These are phyloP conservation scores for Yamadazyma sp. DNA, from an alignment of 1,139 yeast species.

Conservation along the genomic window DNA sequence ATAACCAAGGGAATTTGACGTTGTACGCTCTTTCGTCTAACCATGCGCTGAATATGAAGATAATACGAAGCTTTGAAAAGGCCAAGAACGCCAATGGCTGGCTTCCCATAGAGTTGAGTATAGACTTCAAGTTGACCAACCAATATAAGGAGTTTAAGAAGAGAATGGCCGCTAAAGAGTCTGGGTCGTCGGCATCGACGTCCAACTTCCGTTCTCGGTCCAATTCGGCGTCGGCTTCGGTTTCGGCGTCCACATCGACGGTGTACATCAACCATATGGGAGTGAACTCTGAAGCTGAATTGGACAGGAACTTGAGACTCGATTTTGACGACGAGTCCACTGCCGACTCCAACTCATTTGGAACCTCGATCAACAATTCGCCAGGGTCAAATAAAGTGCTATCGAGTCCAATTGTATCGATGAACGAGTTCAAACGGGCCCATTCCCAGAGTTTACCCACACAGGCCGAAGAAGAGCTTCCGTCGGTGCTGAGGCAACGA, in stretches of 20 bases:
- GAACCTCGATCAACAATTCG: constrained; percentile 1
- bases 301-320: background rate
- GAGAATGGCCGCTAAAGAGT: background rate
- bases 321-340: constrained; percentile 3
- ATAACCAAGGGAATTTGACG: too few relatives aligned
- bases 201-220: background rate
- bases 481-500: constrained; percentile 14
- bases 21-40: too few relatives aligned
- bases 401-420: constrained; percentile 37
- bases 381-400: constrained; percentile 27
- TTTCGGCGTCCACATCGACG: background rate
- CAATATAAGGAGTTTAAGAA: constrained; percentile 24
- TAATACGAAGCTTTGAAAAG: constrained; percentile 27
- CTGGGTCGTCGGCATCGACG: background rate
- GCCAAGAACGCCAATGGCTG: constrained; percentile 62
- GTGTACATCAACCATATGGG: too few relatives aligned
- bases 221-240: background rate
- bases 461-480: constrained; percentile 13
- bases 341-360: constrained; percentile 1
- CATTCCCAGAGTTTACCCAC: constrained; percentile 40
- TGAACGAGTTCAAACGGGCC: constrained; percentile 23
- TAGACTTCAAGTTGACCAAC: constrained; percentile 43
- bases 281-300: too few relatives aligned
- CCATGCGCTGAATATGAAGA: constrained; percentile 45
- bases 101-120: constrained; percentile 52